Evolutionary conservation across 352 stramenopile species (phyloP).

Genomic region (Phytophthora tubulina): DNA sequence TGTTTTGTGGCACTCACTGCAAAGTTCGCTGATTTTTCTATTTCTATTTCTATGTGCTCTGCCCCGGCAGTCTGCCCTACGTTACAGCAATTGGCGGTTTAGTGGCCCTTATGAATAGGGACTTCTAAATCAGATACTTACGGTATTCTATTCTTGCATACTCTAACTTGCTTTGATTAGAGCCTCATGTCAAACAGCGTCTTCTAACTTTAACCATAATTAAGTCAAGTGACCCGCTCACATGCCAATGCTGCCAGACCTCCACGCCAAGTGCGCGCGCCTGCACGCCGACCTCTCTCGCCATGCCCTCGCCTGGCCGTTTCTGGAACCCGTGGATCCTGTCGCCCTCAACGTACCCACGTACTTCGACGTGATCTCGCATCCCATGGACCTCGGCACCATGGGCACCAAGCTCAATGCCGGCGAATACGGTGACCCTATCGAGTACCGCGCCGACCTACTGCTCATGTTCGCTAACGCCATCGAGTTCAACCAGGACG

Average conservation of each 20-base stretch:
- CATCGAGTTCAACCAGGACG: slow-evolving; percentile 89
- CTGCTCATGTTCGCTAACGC: slow-evolving; percentile 89
- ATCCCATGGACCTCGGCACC: slow-evolving; percentile 98
- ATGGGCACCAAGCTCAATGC: slow-evolving; percentile 87
- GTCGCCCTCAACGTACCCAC: slow-evolving; percentile 92
- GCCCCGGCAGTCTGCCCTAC: too few relatives aligned
- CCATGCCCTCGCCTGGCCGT: slow-evolving; percentile 86
- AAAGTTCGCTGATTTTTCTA: too few relatives aligned
- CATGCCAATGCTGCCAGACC: slow-evolving; percentile 51
- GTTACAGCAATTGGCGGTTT: too few relatives aligned
- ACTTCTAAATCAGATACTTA: too few relatives aligned
- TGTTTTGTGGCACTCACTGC: too few relatives aligned
- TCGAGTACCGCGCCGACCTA: slow-evolving; percentile 73
- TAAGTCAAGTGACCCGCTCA: too few relatives aligned
- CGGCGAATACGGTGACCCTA: slow-evolving; percentile 60
- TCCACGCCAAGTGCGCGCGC: slow-evolving; percentile 60
- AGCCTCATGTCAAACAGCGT: too few relatives aligned
- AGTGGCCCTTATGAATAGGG: too few relatives aligned
- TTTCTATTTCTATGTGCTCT: too few relatives aligned
- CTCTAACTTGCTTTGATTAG: too few relatives aligned
- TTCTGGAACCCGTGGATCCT: slow-evolving; percentile 96
- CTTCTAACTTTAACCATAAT: too few relatives aligned
- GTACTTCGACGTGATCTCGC: slow-evolving; percentile 95
- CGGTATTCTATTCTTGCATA: too few relatives aligned
- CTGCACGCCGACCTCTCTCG: slow-evolving; percentile 73